phyloP scores from a whole-genome alignment of 1,284 basidiomycete genomes.

The Heterobasidion annosum region DNA sequence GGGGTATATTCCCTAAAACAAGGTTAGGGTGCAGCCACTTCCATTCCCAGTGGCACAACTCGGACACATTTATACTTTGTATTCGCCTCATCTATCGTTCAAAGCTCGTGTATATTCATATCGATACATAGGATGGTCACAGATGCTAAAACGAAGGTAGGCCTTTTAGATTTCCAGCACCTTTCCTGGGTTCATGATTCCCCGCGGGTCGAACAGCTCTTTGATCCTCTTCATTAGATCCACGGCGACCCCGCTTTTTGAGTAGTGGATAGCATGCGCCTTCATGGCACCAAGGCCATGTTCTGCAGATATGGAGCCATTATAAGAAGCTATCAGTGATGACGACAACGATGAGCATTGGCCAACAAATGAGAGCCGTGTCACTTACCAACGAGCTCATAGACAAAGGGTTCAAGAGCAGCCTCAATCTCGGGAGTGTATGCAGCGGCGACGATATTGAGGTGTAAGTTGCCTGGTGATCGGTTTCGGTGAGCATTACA shows the following conservation, averaged over 20 bases:
- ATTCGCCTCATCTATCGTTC: too few relatives aligned
- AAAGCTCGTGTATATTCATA: too few relatives aligned
- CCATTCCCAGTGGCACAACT: background rate
- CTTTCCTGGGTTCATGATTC: constrained; percentile 89
- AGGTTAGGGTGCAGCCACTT: constrained; percentile 22
- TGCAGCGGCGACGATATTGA: constrained; percentile 85
- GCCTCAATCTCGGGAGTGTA: constrained; percentile 82
- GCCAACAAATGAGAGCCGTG: background rate
- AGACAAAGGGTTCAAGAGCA: constrained; percentile 92
- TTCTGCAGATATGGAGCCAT: constrained; percentile 93
- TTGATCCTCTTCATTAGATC: constrained; percentile 90
- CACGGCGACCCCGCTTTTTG: constrained; percentile 75
- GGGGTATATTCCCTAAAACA: constrained; percentile 14
- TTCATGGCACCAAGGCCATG: constrained; percentile 97
- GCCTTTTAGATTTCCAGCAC: constrained; percentile 38
- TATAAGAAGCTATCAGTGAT: constrained; percentile 43
- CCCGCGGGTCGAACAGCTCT: constrained; percentile 82
- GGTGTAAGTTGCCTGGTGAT: constrained; percentile 78
- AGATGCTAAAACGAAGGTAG: too few relatives aligned
- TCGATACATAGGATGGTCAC: too few relatives aligned
- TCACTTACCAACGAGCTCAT: constrained; percentile 78
- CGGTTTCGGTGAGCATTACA: constrained; percentile 7
- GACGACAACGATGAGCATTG: background rate
- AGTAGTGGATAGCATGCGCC: constrained; percentile 85
- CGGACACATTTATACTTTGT: too few relatives aligned